Conservation (phyloP, 2,329 filamentous ascomycete genomes). For the Penicillium sp. region DNA sequence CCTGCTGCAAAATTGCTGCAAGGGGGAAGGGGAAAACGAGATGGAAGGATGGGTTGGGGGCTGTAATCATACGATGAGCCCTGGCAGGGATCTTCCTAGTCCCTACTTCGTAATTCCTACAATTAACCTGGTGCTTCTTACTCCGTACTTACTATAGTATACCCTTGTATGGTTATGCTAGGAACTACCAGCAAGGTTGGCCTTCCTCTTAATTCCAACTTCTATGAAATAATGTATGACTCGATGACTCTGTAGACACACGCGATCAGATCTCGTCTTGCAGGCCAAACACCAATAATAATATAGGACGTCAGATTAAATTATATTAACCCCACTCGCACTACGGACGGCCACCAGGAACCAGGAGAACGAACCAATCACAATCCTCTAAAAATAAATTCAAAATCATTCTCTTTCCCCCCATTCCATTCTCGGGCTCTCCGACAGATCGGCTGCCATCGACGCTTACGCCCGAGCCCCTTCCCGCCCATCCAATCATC, state of each 20-base stretch:
- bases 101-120: no score
- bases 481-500: conserved; percentile 1
- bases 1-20: conserved; percentile 10
- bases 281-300: not conserved
- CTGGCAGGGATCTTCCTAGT: not conserved
- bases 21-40: conserved; percentile 23
- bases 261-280: conserved; percentile 15
- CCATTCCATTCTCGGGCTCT: conserved; percentile 16
- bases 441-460: conserved; percentile 25
- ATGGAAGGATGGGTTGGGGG: not conserved
- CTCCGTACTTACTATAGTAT: not conserved
- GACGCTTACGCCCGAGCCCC: conserved; percentile 15
- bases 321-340: conserved; percentile 2
- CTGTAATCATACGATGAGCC: not conserved
- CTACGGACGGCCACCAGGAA: not conserved
- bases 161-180: not conserved
- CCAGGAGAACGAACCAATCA: not conserved
- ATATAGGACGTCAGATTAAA: not conserved
- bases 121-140: not conserved
- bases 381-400: not conserved
- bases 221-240: not conserved
- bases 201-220: not conserved
- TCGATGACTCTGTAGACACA: no score
- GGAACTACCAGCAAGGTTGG: not conserved
- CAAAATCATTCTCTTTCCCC: not conserved